A percentile compares a stretch with the other conserved stretches of the same genome.
These are phyloP conservation scores for Monilinia vaccinii-corymbosi DNA, from an alignment of 2,329 filamentous ascomycete species.

Conservation along the genomic window DNA sequence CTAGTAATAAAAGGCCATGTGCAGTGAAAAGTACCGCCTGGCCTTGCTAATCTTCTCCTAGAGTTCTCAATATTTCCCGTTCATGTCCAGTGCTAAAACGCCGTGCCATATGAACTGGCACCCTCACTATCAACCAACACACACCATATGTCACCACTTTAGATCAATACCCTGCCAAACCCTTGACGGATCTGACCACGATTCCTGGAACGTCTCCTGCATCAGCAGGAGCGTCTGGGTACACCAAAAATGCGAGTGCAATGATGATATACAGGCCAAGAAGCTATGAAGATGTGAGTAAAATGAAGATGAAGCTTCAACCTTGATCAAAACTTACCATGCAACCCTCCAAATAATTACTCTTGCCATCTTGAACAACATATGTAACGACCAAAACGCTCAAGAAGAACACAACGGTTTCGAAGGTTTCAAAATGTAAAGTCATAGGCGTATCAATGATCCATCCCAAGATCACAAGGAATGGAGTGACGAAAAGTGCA, in stretches of 20 bases:
- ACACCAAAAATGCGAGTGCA: conserved; percentile 50
- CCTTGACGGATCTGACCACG: conserved; percentile 6
- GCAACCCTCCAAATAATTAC: conserved; percentile 77
- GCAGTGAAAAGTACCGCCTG: neutral
- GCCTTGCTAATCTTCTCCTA: neutral
- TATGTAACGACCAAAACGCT: conserved; percentile 68
- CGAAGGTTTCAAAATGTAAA: conserved; percentile 70
- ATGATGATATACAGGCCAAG: conserved; percentile 45
- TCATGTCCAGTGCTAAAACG: conserved; percentile 2
- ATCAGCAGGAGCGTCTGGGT: conserved; percentile 39
- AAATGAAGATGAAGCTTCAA: neutral
- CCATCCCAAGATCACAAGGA: conserved; percentile 72
- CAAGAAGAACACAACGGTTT: conserved; percentile 68
- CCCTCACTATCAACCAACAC: neutral
- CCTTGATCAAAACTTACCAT: conserved; percentile 36
- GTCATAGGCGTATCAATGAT: conserved; percentile 58
- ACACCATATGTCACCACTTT: neutral
- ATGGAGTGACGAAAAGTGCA: conserved; percentile 69
- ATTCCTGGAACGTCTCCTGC: neutral
- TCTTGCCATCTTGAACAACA: conserved; percentile 71
- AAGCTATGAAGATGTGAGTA: conserved; percentile 39
- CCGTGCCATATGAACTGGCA: neutral
- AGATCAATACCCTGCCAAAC: conserved; percentile 9
- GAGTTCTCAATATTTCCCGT: neutral
- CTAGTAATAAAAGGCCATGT: neutral